Evolutionary conservation across 306 rosid genomes (phyloP), one percentile per base, ranked within the genome.

Genomic region (Geum urbanum): DNA sequence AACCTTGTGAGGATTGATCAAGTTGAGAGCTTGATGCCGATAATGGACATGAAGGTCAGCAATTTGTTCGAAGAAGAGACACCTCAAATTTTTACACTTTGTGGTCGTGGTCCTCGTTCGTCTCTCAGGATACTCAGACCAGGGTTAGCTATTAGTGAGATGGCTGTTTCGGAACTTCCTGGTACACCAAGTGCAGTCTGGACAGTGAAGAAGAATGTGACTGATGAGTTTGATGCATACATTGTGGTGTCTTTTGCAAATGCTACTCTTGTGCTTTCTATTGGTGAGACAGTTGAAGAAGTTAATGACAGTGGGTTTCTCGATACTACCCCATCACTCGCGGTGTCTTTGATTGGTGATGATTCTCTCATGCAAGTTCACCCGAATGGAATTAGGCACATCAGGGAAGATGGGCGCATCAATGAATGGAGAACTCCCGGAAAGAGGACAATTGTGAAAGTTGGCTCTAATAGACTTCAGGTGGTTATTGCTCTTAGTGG

Each of bases 281-380:
- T 94, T 80, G 99, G 99, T 72, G 99, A 94, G 88, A 94, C 97
- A 39, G 96, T 91, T 39, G 97, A 94, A 80, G 99, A 94, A 89
- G 97, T 94, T 74, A 89, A 85, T 77, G 96, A 94, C 74, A 88
- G 96, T 82, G 97, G 99, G 67, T 94, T 94, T 80, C 96, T 94
- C 58, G 99, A 91, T 73, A 94, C 97, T 20, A 94, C 97, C 14
- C 96, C 96, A 49, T 88, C 97, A 44, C 97, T 94, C 60, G 85
- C 99, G 3, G 97, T 94, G 75, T 94, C 97, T 78, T 89, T 94
- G 87, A 88, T 94, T 83, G 99, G 99, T 19, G 96, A 91, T 55
- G 99, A 94, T 86, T 91, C 96, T 74, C 96, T 94, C 62, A 91
- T 94, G 97, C 99, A 94, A 83, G 99, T 94, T 81, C 99, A 94